phyloP scores from a whole-genome alignment of 768 basidiomycete species.

The Lactifluus hygrophoroides region DNA sequence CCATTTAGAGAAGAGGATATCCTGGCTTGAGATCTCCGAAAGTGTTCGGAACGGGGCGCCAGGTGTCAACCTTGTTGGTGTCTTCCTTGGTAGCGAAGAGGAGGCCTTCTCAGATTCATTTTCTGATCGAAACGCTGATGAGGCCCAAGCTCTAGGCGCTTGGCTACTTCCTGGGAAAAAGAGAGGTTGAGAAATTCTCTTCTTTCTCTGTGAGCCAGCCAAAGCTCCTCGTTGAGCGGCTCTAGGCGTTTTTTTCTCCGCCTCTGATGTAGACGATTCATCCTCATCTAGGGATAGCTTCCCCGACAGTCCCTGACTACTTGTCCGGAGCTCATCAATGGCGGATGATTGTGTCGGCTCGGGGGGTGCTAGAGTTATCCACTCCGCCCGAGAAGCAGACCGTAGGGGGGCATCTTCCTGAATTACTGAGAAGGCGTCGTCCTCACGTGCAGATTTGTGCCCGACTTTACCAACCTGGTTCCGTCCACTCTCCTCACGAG shows the following conservation, averaged over 20 bases:
- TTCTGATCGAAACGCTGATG: conserved; percentile 11
- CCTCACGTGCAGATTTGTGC: background rate
- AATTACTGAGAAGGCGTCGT: background rate
- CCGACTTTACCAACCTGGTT: background rate
- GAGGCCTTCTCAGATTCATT: background rate
- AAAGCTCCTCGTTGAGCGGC: background rate
- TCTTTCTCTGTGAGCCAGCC: background rate
- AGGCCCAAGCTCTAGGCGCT: background rate
- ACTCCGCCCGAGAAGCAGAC: background rate
- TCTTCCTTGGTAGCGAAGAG: conserved; percentile 1
- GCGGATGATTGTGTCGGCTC: background rate
- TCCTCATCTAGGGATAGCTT: background rate
- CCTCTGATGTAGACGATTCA: background rate
- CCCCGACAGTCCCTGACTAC: background rate
- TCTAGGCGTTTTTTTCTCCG: background rate
- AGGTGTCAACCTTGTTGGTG: background rate
- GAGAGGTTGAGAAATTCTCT: background rate
- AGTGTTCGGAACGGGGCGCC: conserved; percentile 3
- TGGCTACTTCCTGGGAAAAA: conserved; percentile 20
- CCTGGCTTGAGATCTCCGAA: conserved; percentile 8
- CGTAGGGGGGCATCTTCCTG: background rate
- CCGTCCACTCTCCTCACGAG: background rate
- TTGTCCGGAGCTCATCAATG: conserved; percentile 6
- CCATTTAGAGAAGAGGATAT: conserved; percentile 7
- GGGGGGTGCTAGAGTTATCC: background rate